Conservation (phyloP, 257 asterid species). For the Fraxinus cuspidata region DNA sequence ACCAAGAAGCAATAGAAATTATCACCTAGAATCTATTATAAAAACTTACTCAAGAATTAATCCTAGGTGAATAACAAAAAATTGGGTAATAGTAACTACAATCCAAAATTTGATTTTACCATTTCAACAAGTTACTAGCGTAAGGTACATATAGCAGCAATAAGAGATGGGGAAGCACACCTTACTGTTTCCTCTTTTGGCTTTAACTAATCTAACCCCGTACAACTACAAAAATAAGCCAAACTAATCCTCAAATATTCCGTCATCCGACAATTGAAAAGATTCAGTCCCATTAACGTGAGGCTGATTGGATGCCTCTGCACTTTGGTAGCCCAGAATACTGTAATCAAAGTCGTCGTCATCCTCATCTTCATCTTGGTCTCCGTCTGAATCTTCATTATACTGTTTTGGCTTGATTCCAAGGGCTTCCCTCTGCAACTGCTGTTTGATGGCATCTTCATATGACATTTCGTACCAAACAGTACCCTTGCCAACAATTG, state of each 20-base stretch:
- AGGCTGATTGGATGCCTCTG: conserved; percentile 53
- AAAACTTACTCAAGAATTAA: background rate
- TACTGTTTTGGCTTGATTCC: conserved; percentile 58
- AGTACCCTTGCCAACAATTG: conserved; percentile 83
- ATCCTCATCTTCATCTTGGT: conserved; percentile 33
- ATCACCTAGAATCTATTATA: background rate
- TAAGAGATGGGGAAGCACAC: background rate
- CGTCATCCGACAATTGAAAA: conserved; percentile 73
- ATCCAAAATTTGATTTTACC: too few relatives aligned
- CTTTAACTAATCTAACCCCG: conserved; percentile 12
- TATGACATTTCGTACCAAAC: conserved; percentile 95
- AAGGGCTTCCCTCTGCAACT: conserved; percentile 60
- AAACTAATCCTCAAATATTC: conserved; percentile 71
- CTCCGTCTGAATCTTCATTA: conserved; percentile 39
- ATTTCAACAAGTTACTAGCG: too few relatives aligned
- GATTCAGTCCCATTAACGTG: conserved; percentile 93
- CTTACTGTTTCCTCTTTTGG: background rate
- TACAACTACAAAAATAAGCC: conserved; percentile 34
- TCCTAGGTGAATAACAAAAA: too few relatives aligned
- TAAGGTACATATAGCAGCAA: background rate
- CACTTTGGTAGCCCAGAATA: conserved; percentile 58
- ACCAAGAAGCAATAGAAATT: background rate
- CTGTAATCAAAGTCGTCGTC: conserved; percentile 74
- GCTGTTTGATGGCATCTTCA: conserved; percentile 78
- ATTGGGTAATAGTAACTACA: too few relatives aligned